Base-by-base conservation (phyloP, 2,329 filamentous ascomycete genomes). In the Clonostachys rosea region DNA sequence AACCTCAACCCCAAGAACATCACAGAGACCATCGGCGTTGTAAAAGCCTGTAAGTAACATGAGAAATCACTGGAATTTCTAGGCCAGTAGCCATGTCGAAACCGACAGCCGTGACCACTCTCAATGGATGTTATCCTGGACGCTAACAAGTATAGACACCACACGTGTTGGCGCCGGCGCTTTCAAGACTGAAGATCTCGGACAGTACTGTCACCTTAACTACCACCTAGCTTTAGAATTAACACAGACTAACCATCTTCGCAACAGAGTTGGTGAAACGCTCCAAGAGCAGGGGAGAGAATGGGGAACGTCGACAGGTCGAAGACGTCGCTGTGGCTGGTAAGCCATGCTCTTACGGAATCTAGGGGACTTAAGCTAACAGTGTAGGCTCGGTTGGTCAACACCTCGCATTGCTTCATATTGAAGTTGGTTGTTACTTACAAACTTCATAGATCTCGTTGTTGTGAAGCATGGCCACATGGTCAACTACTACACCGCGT, bases 401-500 rank as follows among this genome's bases (percentile, higher is more conserved):
- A 30, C 24, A 30, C 24, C 24, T 30, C 24, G 24, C 9, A 3
- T 30, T 30, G 6, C 24, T 30, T 30, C 8, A 10, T 30, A 10
- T 30, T 30, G 24, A 30, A 10, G 24, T 30, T 30, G 24, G 24
- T 8, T 10, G 24, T 30, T 30, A 30, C 24, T 30, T 30, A 30
- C 24, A 30, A 3, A 30, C 24, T 30, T 3, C n/a, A 14, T 34
- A 56, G 84, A 89, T 56, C 73, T 89, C 6, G 83, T 87, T 83
- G 64, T 24, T 54, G 39, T 49, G 33, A 18, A 34, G n/a, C 49
- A 49, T 44, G 41, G 43, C 41, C 18, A 57, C 50, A 68, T 74
- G 42, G 73, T 86, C 62, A 88, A 88, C 68, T 75, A 84, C 68
- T 88, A 88, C 67, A 82, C 37, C 3, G 65, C 71, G 41, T 61